Evolutionary conservation across 2,329 filamentous ascomycete species (phyloP), one percentile per base, ranked within the genome.

Genomic region (Byssoonygena ceratinophila): DNA sequence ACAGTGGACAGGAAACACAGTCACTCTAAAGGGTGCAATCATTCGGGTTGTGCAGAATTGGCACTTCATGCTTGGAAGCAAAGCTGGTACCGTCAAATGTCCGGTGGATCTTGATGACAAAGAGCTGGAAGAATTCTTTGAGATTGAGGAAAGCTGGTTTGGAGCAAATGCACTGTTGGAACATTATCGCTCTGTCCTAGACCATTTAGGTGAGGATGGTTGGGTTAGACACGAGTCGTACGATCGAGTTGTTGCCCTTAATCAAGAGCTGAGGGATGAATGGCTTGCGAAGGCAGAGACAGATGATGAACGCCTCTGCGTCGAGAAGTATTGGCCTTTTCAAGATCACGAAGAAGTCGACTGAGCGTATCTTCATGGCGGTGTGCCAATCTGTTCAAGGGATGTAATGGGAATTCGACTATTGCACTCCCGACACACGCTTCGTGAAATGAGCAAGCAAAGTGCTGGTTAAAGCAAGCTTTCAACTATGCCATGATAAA

Each of bases 1-100:
- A n/a, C 59, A 59, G 41, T 64, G 61, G 61, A 57, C 29, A 18
- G 61, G 62, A 0, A 59, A 61, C 40, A 40, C 59, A 8, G 54
- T 64, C 20, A 58, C 54, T 2, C 48, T 63, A 18, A 54, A 56
- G 37, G 59, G 58, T 8, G 58, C 57, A n/a, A 49, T 63, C 3
- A 55, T 62, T 18, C 36, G 59, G 31, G 55, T 62, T 23, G 12
- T 53, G 14, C 18, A 53, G 2, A 45, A 47, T 32, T 58, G 56
- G 56, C 39, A 55, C 18, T 18, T 36, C 7, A 48, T 12, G 11
- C 56, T 37, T 40, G 46, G 52, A 14, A 18, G 41, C 6, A 54
- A 25, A 44, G 49, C 8, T 46, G 45, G 32, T 56, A 58, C 18
- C 29, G 44, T 9, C 18, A 9, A 51, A 36, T 61, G 58, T 43